phyloP scores from a whole-genome alignment of 805 yeast species.

The Yamadazyma scolyti region DNA sequence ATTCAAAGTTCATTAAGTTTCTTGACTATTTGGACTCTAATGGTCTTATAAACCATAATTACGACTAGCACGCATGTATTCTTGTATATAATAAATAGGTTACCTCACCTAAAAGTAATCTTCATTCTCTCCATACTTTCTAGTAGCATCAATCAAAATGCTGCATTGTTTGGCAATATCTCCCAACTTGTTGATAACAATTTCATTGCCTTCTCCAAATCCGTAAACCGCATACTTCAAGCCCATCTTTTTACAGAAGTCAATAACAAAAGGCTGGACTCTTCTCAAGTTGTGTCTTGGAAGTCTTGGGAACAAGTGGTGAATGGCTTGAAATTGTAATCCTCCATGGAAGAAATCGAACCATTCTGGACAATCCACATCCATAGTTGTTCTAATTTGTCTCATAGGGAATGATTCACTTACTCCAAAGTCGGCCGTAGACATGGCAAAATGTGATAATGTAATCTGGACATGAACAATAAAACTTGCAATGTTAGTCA shows the following conservation, averaged over 20 bases:
- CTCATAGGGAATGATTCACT: conserved; percentile 76
- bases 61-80: background rate
- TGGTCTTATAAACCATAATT: conserved; percentile 25
- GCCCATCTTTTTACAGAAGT: conserved; percentile 75
- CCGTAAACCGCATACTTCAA: conserved; percentile 81
- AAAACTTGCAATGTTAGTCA: conserved; percentile 81
- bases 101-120: too few relatives aligned
- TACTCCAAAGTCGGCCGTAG: conserved; percentile 80
- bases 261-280: conserved; percentile 67
- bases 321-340: conserved; percentile 85
- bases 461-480: conserved; percentile 93
- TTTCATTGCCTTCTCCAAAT: conserved; percentile 70
- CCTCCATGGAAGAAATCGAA: conserved; percentile 90
- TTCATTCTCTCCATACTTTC: conserved; percentile 56
- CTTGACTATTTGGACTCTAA: conserved; percentile 27
- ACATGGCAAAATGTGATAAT: conserved; percentile 88
- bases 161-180: conserved; percentile 78
- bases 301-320: conserved; percentile 83
- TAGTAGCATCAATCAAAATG: conserved; percentile 70
- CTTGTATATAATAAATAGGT: too few relatives aligned
- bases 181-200: conserved; percentile 63
- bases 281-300: conserved; percentile 84
- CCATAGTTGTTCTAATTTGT: conserved; percentile 90
- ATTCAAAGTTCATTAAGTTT: conserved; percentile 30
- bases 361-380: conserved; percentile 92